Percentiles rank a stretch among this genome's conserved stretches.
phyloP scores from a whole-genome alignment of 352 stramenopile genomes.

The Globisporangium spinosum region DNA sequence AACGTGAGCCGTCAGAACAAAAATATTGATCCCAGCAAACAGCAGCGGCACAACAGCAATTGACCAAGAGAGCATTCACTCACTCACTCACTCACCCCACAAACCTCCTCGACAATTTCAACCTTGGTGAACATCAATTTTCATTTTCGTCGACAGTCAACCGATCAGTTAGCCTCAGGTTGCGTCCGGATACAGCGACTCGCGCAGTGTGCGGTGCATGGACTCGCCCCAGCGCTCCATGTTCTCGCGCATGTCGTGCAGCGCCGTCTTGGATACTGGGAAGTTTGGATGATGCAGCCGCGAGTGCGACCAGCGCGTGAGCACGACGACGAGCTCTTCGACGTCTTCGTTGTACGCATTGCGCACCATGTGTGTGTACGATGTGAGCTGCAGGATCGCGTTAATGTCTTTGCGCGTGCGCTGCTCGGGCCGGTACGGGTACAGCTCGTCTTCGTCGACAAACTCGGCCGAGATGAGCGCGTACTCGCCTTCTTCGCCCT shows the following conservation, averaged over 20 bases:
- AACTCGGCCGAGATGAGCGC: conserved; percentile 36
- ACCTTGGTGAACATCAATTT: too few species aligned
- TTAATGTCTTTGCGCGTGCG: conserved; percentile 44
- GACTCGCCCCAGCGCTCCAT: conserved; percentile 41
- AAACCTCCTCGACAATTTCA: too few species aligned
- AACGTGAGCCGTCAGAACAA: too few species aligned
- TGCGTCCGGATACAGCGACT: conserved; percentile 20
- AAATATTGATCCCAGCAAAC: too few species aligned
- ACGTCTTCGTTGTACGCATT: conserved; percentile 21
- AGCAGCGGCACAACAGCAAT: too few species aligned
- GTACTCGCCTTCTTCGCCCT: conserved; percentile 31
- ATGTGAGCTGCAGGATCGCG: conserved; percentile 25
- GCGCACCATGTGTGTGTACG: conserved; percentile 12
- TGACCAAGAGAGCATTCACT: too few species aligned
- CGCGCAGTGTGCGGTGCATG: conserved; percentile 36
- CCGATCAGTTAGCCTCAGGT: neutral
- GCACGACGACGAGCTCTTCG: conserved; percentile 35
- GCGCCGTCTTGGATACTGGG: conserved; percentile 20
- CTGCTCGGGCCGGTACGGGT: conserved; percentile 35
- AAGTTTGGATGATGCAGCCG: conserved; percentile 31
- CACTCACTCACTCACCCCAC: too few species aligned
- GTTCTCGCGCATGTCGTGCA: conserved; percentile 34
- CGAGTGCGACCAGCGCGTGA: conserved; percentile 37
- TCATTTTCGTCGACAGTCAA: too few species aligned
- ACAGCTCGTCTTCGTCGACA: conserved; percentile 35